phyloP scores from a whole-genome alignment of 2,329 filamentous ascomycete species.

The Botrytis aclada region DNA sequence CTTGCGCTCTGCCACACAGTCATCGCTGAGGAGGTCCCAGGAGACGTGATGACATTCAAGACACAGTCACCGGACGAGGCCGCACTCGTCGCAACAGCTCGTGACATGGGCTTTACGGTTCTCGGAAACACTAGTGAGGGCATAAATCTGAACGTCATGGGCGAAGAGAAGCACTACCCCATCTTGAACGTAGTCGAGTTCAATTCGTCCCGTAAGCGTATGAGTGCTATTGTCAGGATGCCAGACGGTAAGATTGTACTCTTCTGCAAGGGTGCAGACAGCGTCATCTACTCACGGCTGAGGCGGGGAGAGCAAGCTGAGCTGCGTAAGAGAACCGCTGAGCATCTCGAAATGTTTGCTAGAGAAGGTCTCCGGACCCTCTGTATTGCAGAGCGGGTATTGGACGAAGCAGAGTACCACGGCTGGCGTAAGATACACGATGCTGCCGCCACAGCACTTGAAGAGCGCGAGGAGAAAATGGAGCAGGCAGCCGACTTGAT shows the following conservation, averaged over 20 bases:
- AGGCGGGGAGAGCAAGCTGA: slow-evolving; percentile 82
- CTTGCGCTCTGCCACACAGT: slow-evolving; percentile 96
- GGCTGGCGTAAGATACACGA: slow-evolving; percentile 80
- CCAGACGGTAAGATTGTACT: slow-evolving; percentile 84
- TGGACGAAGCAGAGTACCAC: slow-evolving; percentile 79
- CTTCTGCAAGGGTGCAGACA: slow-evolving; percentile 97
- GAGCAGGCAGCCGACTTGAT: slow-evolving; percentile 87
- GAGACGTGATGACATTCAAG: slow-evolving; percentile 90
- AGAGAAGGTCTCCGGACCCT: slow-evolving; percentile 91
- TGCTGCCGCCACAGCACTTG: slow-evolving; percentile 75
- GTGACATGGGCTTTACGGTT: slow-evolving; percentile 92
- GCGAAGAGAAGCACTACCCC: slow-evolving; percentile 77
- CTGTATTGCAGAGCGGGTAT: slow-evolving; percentile 81
- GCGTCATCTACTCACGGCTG: slow-evolving; percentile 90
- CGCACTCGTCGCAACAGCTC: slow-evolving; percentile 86
- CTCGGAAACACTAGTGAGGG: slow-evolving; percentile 76
- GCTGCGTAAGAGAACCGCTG: slow-evolving; percentile 76
- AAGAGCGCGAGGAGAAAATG: slow-evolving; percentile 86
- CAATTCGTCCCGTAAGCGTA: slow-evolving; percentile 93
- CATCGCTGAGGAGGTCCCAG: slow-evolving; percentile 83
- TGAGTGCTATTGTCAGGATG: slow-evolving; percentile 97
- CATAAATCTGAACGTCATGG: slow-evolving; percentile 81
- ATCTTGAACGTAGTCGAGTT: slow-evolving; percentile 96
- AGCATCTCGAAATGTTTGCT: slow-evolving; percentile 95
- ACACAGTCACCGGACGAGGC: slow-evolving; percentile 97